These are phyloP conservation scores for Penicillium waksmanii DNA, from an alignment of 495 filamentous ascomycete species.

Conservation along the genomic window DNA sequence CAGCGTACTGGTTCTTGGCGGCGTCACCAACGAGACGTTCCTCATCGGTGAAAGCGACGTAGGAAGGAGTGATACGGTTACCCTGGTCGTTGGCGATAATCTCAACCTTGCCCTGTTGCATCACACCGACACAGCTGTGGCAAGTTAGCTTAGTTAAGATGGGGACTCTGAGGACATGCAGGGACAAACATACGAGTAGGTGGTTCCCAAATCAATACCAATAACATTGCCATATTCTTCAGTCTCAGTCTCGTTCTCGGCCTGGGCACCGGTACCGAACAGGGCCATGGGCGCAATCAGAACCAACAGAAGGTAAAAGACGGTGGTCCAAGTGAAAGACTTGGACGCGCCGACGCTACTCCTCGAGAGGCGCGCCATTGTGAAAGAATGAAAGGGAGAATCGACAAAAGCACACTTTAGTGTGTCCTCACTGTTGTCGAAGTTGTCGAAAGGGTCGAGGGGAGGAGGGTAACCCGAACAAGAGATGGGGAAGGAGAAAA, in stretches of 20 bases:
- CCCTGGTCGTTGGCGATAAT: slow-evolving; percentile 97
- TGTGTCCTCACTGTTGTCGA: slow-evolving; percentile 25
- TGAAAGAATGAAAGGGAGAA: slow-evolving; percentile 22
- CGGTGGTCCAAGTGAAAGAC: slow-evolving; percentile 67
- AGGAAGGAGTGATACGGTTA: slow-evolving; percentile 98
- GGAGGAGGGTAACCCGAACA: slow-evolving; percentile 25
- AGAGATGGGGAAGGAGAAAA: slow-evolving; percentile 27
- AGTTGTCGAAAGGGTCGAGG: slow-evolving; percentile 20
- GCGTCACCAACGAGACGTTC: slow-evolving; percentile 97
- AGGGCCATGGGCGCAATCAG: slow-evolving; percentile 77
- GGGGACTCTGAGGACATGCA: background rate
- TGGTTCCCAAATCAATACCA: slow-evolving; percentile 98
- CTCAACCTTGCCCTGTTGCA: slow-evolving; percentile 98
- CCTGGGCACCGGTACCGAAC: slow-evolving; percentile 67
- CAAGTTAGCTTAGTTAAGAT: slow-evolving; percentile 17
- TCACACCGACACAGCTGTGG: slow-evolving; percentile 86
- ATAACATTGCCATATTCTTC: slow-evolving; percentile 83
- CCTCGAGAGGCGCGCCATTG: slow-evolving; percentile 51
- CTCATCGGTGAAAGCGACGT: slow-evolving; percentile 98
- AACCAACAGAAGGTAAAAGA: slow-evolving; percentile 83
- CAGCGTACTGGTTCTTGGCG: slow-evolving; percentile 98
- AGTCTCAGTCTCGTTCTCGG: slow-evolving; percentile 69
- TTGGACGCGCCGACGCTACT: slow-evolving; percentile 49
- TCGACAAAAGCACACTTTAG: slow-evolving; percentile 12
- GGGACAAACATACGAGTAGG: slow-evolving; percentile 71